A percentile compares a stretch with the other conserved stretches of the same genome.
phyloP scores from a whole-genome alignment of 768 basidiomycete species.

The Lactarius pseudohatsudake region DNA sequence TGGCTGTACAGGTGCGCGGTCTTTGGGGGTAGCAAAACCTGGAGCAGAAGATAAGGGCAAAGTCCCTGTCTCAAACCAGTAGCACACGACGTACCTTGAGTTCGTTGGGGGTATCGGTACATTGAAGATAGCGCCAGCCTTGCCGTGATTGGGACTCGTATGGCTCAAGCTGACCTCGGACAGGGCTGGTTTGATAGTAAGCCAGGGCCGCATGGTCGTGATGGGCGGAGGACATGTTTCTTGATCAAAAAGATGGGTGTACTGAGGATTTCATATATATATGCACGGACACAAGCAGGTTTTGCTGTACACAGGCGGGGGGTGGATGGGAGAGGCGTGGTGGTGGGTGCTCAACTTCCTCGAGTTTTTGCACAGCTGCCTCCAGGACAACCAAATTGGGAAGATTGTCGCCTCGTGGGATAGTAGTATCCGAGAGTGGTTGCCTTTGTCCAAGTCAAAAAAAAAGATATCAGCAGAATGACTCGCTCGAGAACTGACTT shows the following conservation, averaged over 20 bases:
- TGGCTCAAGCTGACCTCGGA: slow-evolving; percentile 75
- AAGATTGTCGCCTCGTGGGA: slow-evolving; percentile 13
- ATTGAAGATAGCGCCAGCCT: slow-evolving; percentile 73
- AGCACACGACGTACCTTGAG: slow-evolving; percentile 51
- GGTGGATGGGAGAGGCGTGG: background rate
- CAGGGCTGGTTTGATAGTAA: slow-evolving; percentile 61
- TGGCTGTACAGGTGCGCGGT: slow-evolving; percentile 66
- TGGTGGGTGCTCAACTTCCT: background rate
- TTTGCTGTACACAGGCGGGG: slow-evolving; percentile 1
- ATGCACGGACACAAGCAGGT: background rate
- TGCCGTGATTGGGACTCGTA: slow-evolving; percentile 50
- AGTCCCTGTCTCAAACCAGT: background rate
- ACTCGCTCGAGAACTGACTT: background rate
- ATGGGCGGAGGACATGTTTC: slow-evolving; percentile 25
- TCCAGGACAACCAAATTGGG: slow-evolving; percentile 11
- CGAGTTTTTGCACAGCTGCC: slow-evolving; percentile 1
- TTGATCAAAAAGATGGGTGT: background rate
- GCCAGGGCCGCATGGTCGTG: slow-evolving; percentile 38
- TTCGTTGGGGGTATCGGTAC: slow-evolving; percentile 74
- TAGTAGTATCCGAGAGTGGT: slow-evolving; percentile 1
- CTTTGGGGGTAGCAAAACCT: slow-evolving; percentile 69
- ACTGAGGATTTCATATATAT: slow-evolving; percentile 5
- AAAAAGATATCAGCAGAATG: background rate
- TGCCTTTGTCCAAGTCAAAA: background rate
- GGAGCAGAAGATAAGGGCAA: slow-evolving; percentile 24